Conservation (phyloP, 306 rosid species). For the Begonia peltatifolia region DNA sequence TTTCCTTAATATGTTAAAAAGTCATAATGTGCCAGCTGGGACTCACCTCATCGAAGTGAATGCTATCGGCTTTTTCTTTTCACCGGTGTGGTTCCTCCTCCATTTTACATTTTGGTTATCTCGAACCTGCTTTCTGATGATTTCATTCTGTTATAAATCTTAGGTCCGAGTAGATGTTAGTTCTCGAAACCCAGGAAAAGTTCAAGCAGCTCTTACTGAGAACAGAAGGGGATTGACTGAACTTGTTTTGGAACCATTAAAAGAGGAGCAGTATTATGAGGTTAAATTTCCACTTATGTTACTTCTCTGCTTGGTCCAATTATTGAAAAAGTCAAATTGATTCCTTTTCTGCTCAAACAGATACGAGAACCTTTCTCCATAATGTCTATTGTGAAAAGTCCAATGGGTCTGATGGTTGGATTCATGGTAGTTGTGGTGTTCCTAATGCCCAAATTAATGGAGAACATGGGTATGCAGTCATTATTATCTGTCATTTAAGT, state of each 20-base stretch:
- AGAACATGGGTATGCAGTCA: constrained; percentile 70
- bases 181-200: constrained; percentile 90
- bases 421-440: constrained; percentile 90
- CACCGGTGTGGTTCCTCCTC: constrained; percentile 47
- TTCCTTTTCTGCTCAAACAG: constrained; percentile 21
- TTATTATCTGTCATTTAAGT: too few species aligned
- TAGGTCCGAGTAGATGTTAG: constrained; percentile 99
- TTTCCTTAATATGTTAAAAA: constrained; percentile 49
- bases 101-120: background rate
- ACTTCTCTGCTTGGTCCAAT: background rate
- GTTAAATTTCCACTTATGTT: constrained; percentile 11
- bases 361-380: constrained; percentile 80
- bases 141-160: constrained; percentile 2
- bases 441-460: constrained; percentile 91
- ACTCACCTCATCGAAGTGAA: constrained; percentile 95
- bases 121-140: constrained; percentile 3
- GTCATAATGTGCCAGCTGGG: constrained; percentile 90
- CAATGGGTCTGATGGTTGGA: constrained; percentile 99
- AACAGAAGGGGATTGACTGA: constrained; percentile 65
- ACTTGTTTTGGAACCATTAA: constrained; percentile 83
- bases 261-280: constrained; percentile 77
- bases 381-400: constrained; percentile 86
- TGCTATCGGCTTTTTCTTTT: constrained; percentile 76
- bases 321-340: too few species aligned
- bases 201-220: constrained; percentile 94